Evolutionary conservation across 139 green algal genomes (phyloP).

Genomic region (Chlamydomonas sp.): DNA sequence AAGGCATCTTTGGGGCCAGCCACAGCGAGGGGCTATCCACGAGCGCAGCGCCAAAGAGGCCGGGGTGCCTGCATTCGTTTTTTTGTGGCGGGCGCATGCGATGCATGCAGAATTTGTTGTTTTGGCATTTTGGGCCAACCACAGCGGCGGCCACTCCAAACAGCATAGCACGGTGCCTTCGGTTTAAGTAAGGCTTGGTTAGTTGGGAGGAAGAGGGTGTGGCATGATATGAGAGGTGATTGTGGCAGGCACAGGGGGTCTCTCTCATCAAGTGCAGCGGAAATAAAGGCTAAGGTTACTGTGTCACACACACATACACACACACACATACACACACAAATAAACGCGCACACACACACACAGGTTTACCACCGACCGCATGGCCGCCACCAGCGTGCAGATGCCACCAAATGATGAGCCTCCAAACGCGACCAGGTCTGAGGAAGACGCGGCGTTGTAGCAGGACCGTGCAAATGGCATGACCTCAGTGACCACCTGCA

Average conservation of each 20-base stretch:
- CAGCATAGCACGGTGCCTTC: too few relatives aligned
- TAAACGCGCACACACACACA: too few relatives aligned
- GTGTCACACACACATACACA: too few relatives aligned
- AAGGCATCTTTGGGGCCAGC: too few relatives aligned
- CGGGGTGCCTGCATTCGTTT: slow-evolving; percentile 5
- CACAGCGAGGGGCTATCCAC: slow-evolving; percentile 46
- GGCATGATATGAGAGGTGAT: too few relatives aligned
- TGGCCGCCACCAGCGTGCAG: slow-evolving; percentile 23
- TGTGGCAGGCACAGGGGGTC: too few relatives aligned
- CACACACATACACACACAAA: too few relatives aligned
- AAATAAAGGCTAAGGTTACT: too few relatives aligned
- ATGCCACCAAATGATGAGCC: slow-evolving; percentile 54
- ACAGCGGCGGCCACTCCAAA: slow-evolving; percentile 45
- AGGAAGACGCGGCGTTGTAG: slow-evolving; percentile 21
- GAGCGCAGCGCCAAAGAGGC: slow-evolving; percentile 30
- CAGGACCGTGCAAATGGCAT: slow-evolving; percentile 26
- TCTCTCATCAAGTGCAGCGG: too few relatives aligned
- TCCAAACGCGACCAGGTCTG: slow-evolving; percentile 26
- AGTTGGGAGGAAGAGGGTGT: too few relatives aligned
- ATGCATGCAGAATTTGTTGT: not conserved
- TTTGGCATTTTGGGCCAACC: slow-evolving; percentile 32
- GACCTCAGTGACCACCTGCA: slow-evolving; percentile 24
- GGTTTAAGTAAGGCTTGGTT: not conserved
- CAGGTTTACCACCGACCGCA: not conserved
- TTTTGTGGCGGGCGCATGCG: not conserved